phyloP scores from a whole-genome alignment of 1,284 basidiomycete species.

The Ceratobasidium papillatum region DNA sequence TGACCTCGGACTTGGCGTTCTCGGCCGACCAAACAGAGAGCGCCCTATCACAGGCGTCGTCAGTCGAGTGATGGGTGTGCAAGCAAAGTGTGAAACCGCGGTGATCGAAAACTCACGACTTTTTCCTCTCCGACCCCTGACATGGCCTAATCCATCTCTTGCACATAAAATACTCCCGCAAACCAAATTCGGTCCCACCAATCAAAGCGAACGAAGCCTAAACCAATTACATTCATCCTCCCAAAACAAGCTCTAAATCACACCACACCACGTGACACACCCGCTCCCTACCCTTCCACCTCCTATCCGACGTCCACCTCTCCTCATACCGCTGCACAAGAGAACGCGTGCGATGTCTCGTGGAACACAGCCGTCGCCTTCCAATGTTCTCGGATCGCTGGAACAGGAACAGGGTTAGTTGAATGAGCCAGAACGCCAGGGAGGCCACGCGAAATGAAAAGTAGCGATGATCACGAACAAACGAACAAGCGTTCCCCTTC shows the following conservation, averaged over 20 bases:
- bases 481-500: neutral
- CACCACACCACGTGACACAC: neutral
- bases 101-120: no score
- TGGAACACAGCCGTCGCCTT: constrained; percentile 40
- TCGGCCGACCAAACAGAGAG: constrained; percentile 10
- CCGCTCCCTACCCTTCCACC: constrained; percentile 1
- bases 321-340: constrained; percentile 18
- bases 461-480: neutral
- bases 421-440: neutral
- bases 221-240: neutral
- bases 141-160: neutral
- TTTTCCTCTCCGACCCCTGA: neutral
- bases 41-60: neutral
- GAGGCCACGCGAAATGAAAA: constrained; percentile 27
- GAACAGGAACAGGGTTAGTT: constrained; percentile 1
- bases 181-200: neutral
- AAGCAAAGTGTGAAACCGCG: neutral
- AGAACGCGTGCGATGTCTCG: constrained; percentile 35
- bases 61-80: neutral
- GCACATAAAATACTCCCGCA: constrained; percentile 34
- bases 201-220: neutral
- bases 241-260: neutral
- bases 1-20: constrained; percentile 31
- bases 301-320: constrained; percentile 17
- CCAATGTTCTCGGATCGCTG: constrained; percentile 40